Conservation (phyloP, 805 yeast species). For the Wickerhamomyces alni region DNA sequence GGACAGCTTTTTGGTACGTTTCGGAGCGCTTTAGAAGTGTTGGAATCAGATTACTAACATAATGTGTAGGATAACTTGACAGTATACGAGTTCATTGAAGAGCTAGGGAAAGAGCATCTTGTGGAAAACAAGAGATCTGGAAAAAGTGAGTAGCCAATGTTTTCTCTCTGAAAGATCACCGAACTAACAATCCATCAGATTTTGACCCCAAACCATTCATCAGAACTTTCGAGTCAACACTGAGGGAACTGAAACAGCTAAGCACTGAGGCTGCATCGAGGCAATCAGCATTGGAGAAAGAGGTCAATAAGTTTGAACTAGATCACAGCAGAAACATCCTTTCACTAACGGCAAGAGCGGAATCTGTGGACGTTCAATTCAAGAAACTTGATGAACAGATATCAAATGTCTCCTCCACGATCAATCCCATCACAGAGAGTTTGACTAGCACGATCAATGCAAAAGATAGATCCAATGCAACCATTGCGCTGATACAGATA, state of each 20-base stretch:
- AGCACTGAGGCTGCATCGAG: slow-evolving; percentile 47
- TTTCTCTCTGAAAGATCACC: too few species aligned
- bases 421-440: slow-evolving; percentile 66
- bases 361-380: slow-evolving; percentile 40
- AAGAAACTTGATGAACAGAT: slow-evolving; percentile 46
- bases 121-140: slow-evolving; percentile 44
- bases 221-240: slow-evolving; percentile 83
- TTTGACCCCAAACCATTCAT: slow-evolving; percentile 93
- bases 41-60: too few species aligned
- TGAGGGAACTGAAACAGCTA: slow-evolving; percentile 62
- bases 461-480: slow-evolving; percentile 65
- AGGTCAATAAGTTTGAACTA: slow-evolving; percentile 55
- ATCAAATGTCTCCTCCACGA: slow-evolving; percentile 48
- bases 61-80: slow-evolving; percentile 46
- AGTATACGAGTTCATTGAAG: slow-evolving; percentile 76
- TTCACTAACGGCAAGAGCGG: slow-evolving; percentile 43
- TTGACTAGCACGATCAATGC: slow-evolving; percentile 63
- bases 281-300: slow-evolving; percentile 46
- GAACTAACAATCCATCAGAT: slow-evolving; percentile 4
- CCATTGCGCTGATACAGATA: slow-evolving; percentile 67
- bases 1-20: slow-evolving; percentile 49
- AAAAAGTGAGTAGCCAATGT: slow-evolving; percentile 1
- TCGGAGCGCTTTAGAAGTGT: too few species aligned
- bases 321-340: slow-evolving; percentile 65
- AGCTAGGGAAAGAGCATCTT: slow-evolving; percentile 63